phyloP scores from a whole-genome alignment of 495 filamentous ascomycete genomes.

The Podospora fimiseda region DNA sequence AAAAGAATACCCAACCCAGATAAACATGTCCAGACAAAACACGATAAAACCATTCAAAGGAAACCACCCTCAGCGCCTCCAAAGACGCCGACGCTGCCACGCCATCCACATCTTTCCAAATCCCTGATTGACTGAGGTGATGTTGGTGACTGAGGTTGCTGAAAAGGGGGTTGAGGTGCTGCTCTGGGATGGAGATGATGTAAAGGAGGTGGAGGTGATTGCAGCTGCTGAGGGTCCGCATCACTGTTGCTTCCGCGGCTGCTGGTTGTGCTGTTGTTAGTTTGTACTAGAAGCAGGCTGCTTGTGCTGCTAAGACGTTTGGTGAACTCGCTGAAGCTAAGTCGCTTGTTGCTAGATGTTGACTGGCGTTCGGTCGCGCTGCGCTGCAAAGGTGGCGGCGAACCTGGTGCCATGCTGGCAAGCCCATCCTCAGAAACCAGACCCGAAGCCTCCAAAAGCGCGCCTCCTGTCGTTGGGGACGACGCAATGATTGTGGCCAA shows the following conservation, averaged over 20 bases:
- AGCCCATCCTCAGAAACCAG: slow-evolving; percentile 10
- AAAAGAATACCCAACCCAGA: too few species aligned
- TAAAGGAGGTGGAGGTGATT: slow-evolving; percentile 16
- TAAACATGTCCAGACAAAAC: not conserved
- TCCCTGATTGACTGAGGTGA: slow-evolving; percentile 12
- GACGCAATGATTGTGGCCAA: slow-evolving; percentile 26
- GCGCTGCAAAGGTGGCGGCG: slow-evolving; percentile 16
- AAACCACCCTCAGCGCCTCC: slow-evolving; percentile 38
- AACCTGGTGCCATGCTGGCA: slow-evolving; percentile 13
- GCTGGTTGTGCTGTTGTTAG: slow-evolving; percentile 41
- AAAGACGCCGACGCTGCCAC: slow-evolving; percentile 51
- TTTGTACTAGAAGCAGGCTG: slow-evolving; percentile 48
- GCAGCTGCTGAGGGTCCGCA: slow-evolving; percentile 23
- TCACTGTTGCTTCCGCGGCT: slow-evolving; percentile 41
- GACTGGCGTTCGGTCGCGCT: slow-evolving; percentile 36
- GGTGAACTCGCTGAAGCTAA: slow-evolving; percentile 50
- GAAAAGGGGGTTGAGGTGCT: slow-evolving; percentile 7
- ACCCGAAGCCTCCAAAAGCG: not conserved
- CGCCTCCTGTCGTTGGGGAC: slow-evolving; percentile 9
- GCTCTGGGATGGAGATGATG: slow-evolving; percentile 23
- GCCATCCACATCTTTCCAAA: slow-evolving; percentile 33
- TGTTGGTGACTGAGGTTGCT: slow-evolving; percentile 9
- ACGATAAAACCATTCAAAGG: slow-evolving; percentile 18
- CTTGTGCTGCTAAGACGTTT: slow-evolving; percentile 48
- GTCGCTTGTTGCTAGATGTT: slow-evolving; percentile 38